Percentiles rank a stretch among this genome's conserved stretches.
Evolutionary conservation across 345 rosid genomes (phyloP).

Genomic region (Populus davidiana): DNA sequence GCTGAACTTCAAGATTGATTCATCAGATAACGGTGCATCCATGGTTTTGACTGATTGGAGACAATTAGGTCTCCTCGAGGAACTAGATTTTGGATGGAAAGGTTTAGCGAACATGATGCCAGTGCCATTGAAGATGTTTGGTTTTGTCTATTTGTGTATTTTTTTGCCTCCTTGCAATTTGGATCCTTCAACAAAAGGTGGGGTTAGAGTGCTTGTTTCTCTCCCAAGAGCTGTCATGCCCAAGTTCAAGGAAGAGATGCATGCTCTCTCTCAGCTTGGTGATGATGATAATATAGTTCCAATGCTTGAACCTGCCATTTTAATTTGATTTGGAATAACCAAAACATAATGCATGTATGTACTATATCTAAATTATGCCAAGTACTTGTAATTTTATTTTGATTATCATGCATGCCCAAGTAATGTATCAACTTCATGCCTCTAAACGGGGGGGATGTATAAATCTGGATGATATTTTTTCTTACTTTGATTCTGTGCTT

Average conservation of each 20-base stretch:
- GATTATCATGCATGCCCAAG: background rate
- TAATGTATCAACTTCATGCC: too few species aligned
- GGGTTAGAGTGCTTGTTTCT: constrained; percentile 49
- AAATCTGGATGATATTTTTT: too few species aligned
- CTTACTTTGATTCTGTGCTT: too few species aligned
- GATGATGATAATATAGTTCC: background rate
- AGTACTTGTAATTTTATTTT: background rate
- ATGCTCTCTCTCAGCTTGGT: constrained; percentile 21
- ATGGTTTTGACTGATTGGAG: constrained; percentile 59
- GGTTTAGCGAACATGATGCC: constrained; percentile 44
- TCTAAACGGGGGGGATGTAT: too few species aligned
- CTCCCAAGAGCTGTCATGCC: constrained; percentile 46
- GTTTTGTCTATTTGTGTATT: constrained; percentile 42
- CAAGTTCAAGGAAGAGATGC: constrained; percentile 44
- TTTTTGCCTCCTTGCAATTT: constrained; percentile 38
- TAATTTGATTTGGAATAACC: background rate
- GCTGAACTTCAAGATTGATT: constrained; percentile 24
- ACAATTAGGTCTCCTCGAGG: constrained; percentile 43
- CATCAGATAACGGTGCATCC: constrained; percentile 30
- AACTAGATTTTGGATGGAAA: constrained; percentile 51
- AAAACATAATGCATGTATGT: background rate
- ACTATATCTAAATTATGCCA: background rate
- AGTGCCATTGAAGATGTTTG: constrained; percentile 41
- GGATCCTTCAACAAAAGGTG: constrained; percentile 41
- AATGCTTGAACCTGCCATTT: background rate